phyloP scores from a whole-genome alignment of 2,329 filamentous ascomycete genomes.

The Neopestalotiopsis sp. region DNA sequence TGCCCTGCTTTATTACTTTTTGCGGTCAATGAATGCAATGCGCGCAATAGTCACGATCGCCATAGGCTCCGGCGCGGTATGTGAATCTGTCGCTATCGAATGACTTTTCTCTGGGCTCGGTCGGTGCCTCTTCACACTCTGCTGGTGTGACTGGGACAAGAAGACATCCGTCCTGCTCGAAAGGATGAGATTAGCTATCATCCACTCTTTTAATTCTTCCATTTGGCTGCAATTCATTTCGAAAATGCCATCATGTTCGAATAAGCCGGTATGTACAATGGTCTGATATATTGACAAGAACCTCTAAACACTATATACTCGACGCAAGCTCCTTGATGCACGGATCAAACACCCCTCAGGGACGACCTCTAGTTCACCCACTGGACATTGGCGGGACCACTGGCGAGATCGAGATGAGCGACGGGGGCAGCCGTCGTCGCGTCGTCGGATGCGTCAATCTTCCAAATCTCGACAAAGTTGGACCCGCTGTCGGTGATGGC shows the following conservation, averaged over 20 bases:
- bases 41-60: background rate
- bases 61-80: background rate
- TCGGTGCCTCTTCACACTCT: too few relatives aligned
- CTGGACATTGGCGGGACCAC: conserved; percentile 22
- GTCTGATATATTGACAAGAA: background rate
- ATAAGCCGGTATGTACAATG: background rate
- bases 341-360: background rate
- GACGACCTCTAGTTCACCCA: conserved; percentile 18
- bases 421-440: conserved; percentile 10
- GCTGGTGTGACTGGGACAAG: too few relatives aligned
- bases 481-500: conserved; percentile 32
- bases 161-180: too few relatives aligned
- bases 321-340: background rate
- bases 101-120: background rate
- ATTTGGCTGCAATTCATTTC: too few relatives aligned
- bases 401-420: conserved; percentile 22
- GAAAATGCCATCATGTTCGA: background rate
- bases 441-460: conserved; percentile 24
- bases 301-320: background rate
- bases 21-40: background rate
- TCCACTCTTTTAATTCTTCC: too few relatives aligned
- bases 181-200: too few relatives aligned
- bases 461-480: conserved; percentile 37
- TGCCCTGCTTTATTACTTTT: background rate
- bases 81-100: background rate